Conservation (phyloP, 1,284 basidiomycete species). For the Apiotrichum gracile region DNA sequence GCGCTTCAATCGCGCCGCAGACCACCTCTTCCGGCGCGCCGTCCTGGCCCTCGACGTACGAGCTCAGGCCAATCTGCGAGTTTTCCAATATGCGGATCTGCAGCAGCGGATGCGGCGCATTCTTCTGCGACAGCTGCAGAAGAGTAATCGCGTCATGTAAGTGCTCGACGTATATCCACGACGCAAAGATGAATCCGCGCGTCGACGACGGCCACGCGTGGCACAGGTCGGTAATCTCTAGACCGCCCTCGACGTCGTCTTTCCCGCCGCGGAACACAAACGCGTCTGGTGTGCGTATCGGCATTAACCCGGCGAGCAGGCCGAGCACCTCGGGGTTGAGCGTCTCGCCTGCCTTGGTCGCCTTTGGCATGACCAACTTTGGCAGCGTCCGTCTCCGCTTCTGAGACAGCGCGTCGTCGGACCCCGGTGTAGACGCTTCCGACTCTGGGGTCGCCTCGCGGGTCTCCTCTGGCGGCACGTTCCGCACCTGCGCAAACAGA, state of each 20-base stretch:
- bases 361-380: not conserved
- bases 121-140: conserved; percentile 32
- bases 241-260: conserved; percentile 26
- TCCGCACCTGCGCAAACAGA: conserved; percentile 36
- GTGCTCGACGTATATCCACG: conserved; percentile 42
- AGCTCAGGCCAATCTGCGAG: conserved; percentile 41
- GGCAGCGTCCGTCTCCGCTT: not conserved
- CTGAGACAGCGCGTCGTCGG: not conserved
- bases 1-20: conserved; percentile 38
- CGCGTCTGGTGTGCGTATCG: conserved; percentile 33
- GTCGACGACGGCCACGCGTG: conserved; percentile 33
- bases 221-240: conserved; percentile 34
- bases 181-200: conserved; percentile 41
- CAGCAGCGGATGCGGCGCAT: conserved; percentile 25
- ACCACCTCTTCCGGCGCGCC: conserved; percentile 30
- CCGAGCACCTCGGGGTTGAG: conserved; percentile 40
- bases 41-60: conserved; percentile 9
- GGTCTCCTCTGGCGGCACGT: conserved; percentile 13
- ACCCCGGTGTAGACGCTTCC: not conserved
- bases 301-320: conserved; percentile 37
- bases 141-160: conserved; percentile 40
- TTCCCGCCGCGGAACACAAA: conserved; percentile 34
- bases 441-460: not conserved
- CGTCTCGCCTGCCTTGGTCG: conserved; percentile 4
- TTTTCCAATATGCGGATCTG: conserved; percentile 43